Conservation (phyloP, 805 yeast species). For the Saturnispora gosingensis region DNA sequence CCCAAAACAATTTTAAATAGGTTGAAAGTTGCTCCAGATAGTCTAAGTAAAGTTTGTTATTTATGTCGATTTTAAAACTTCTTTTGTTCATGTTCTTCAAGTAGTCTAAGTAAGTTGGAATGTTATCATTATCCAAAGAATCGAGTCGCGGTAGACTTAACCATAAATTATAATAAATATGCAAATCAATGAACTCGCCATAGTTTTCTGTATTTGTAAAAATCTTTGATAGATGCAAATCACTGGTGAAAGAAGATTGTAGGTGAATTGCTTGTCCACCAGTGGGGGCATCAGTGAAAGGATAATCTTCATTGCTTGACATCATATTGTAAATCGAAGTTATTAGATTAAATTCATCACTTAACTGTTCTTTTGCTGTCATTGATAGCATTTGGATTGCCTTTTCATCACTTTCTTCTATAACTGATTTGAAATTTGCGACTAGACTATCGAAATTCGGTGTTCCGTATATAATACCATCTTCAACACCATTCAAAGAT, state of each 20-base stretch:
- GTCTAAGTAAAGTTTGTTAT: constrained; percentile 26
- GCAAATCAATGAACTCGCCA: constrained; percentile 58
- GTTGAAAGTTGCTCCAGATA: constrained; percentile 38
- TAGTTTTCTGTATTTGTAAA: constrained; percentile 54
- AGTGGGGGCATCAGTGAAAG: not conserved
- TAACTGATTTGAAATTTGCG: not conserved
- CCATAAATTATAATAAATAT: constrained; percentile 43
- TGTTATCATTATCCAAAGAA: not conserved
- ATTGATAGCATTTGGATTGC: constrained; percentile 1
- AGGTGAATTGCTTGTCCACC: not conserved
- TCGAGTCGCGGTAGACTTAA: constrained; percentile 32
- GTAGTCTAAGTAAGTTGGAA: constrained; percentile 18
- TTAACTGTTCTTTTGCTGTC: not conserved
- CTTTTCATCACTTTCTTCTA: constrained; percentile 3
- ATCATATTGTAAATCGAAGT: constrained; percentile 3
- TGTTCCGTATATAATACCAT: not conserved
- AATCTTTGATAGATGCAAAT: constrained; percentile 37
- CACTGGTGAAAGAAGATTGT: constrained; percentile 27
- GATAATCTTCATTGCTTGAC: not conserved
- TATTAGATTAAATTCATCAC: not conserved
- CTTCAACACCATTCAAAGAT: constrained; percentile 2
- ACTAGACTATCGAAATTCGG: not conserved
- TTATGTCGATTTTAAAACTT: constrained; percentile 22
- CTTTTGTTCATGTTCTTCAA: constrained; percentile 8
- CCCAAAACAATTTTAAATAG: constrained; percentile 43